Evolutionary conservation across 768 basidiomycete species (phyloP).

Genomic region (Chalciporus piperatus): DNA sequence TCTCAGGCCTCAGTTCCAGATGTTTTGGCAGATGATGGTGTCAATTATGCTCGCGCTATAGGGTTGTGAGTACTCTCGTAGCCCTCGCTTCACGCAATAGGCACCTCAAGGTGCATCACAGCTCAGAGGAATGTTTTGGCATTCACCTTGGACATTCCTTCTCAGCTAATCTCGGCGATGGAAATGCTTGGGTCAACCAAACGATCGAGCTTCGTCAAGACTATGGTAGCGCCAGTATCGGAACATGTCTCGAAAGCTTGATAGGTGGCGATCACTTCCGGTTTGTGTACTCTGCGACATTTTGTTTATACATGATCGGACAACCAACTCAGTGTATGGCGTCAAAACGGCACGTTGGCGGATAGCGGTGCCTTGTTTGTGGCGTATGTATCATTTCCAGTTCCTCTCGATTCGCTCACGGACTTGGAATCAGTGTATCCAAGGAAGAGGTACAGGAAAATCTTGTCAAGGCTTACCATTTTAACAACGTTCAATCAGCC

Average conservation of each 20-base stretch:
- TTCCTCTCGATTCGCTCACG: background rate
- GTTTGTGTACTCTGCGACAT: constrained; percentile 15
- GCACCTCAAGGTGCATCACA: constrained; percentile 21
- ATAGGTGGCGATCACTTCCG: constrained; percentile 50
- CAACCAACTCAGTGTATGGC: constrained; percentile 40
- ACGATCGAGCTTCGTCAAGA: constrained; percentile 45
- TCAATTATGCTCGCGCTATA: constrained; percentile 59
- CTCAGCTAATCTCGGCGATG: constrained; percentile 47
- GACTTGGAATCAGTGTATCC: constrained; percentile 37
- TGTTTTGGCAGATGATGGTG: constrained; percentile 53
- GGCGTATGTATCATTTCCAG: constrained; percentile 38
- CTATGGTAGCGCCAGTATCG: constrained; percentile 32
- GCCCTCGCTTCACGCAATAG: background rate
- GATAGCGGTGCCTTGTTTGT: constrained; percentile 53
- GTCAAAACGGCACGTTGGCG: constrained; percentile 57
- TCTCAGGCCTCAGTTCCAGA: constrained; percentile 61
- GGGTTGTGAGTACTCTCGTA: constrained; percentile 48
- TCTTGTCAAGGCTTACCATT: background rate
- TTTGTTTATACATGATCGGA: background rate
- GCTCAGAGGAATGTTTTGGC: constrained; percentile 38
- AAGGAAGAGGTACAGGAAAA: constrained; percentile 38
- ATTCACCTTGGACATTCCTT: constrained; percentile 37
- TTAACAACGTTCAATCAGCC: constrained; percentile 16
- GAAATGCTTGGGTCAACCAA: constrained; percentile 43
- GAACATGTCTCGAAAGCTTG: constrained; percentile 47